Conservation (phyloP, 2,329 filamentous ascomycete genomes). For the Monosporascus cannonballus region DNA sequence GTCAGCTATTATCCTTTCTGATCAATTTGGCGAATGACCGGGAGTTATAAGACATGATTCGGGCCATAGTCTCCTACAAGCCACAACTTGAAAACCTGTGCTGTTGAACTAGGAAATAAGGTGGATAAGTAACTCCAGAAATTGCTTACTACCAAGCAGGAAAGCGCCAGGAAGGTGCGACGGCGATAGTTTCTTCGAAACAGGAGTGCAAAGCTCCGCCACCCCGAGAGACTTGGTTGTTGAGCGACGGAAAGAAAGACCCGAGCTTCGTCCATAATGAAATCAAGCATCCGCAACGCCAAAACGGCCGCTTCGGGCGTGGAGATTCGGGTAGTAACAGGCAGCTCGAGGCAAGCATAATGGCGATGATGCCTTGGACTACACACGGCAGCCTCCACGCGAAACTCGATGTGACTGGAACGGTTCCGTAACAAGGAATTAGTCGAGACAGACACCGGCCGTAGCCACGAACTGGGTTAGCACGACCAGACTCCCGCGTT, state of each 20-base stretch:
- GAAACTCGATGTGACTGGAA: constrained; percentile 37
- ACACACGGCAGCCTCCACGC: constrained; percentile 53
- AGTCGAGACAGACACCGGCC: constrained; percentile 46
- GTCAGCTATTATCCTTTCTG: background rate
- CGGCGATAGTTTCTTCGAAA: constrained; percentile 31
- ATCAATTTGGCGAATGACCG: background rate
- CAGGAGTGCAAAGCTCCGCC: constrained; percentile 26
- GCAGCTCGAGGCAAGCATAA: constrained; percentile 32
- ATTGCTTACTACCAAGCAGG: background rate
- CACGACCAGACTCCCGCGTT: constrained; percentile 44
- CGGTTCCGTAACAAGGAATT: constrained; percentile 53
- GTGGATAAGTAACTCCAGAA: background rate
- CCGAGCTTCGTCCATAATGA: constrained; percentile 39
- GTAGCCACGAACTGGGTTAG: constrained; percentile 47
- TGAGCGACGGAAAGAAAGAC: constrained; percentile 31
- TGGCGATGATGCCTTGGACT: constrained; percentile 36
- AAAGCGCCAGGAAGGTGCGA: constrained; percentile 27
- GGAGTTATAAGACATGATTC: background rate
- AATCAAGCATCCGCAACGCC: constrained; percentile 35
- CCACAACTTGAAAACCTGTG: too few species aligned
- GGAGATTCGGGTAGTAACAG: constrained; percentile 47
- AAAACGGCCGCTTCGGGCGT: constrained; percentile 39
- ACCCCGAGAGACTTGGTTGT: constrained; percentile 22
- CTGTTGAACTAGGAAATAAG: background rate
- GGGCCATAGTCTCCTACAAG: background rate